phyloP scores from a whole-genome alignment of 2,329 filamentous ascomycete genomes.

The Alternaria consortialis region DNA sequence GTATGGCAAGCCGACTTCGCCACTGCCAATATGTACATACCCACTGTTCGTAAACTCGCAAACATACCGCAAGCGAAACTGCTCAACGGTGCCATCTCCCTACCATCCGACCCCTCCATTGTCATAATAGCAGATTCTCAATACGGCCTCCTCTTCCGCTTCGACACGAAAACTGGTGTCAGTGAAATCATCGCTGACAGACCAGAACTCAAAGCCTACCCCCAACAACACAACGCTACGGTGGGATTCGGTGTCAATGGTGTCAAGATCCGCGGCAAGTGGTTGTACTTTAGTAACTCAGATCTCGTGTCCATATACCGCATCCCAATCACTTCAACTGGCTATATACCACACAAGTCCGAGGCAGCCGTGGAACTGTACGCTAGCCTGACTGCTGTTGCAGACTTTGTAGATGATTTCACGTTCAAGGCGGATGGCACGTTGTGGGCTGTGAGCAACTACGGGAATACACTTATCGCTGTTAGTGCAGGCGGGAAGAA shows the following conservation, averaged over 20 bases:
- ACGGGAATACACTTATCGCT: constrained; percentile 7
- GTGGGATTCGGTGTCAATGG: constrained; percentile 5
- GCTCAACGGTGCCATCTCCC: background rate
- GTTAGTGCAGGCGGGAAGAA: background rate
- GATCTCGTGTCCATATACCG: background rate
- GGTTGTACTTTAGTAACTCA: background rate
- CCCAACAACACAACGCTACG: background rate
- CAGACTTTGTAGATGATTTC: constrained; percentile 19
- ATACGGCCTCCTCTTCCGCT: background rate
- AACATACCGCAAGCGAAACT: constrained; percentile 15
- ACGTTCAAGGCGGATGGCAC: constrained; percentile 8
- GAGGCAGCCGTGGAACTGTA: background rate
- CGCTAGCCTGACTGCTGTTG: constrained; percentile 8
- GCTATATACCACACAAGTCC: background rate
- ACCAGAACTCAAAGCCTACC: background rate
- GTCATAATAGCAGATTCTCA: background rate
- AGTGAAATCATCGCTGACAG: background rate
- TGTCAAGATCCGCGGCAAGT: background rate
- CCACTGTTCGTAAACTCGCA: constrained; percentile 10
- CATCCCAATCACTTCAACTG: background rate
- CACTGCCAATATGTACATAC: background rate
- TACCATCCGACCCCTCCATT: background rate
- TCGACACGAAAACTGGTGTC: background rate
- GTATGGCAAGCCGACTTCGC: constrained; percentile 11
- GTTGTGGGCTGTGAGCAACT: constrained; percentile 14